phyloP scores from a whole-genome alignment of 768 basidiomycete species.

The Trametes maxima region DNA sequence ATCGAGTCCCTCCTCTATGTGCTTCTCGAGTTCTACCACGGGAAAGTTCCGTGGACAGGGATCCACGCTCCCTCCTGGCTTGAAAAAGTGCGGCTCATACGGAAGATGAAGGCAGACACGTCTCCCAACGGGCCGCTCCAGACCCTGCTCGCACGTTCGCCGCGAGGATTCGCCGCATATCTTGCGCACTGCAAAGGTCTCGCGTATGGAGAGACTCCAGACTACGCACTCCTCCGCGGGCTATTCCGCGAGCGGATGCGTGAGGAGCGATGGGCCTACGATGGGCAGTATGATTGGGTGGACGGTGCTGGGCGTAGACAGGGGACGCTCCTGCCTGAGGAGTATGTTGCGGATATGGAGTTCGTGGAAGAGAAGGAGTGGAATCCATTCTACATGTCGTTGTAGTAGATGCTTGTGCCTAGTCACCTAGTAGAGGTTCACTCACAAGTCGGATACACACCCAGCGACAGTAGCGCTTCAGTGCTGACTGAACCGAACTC shows the following conservation, averaged over 20 bases:
- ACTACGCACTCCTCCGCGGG: slow-evolving; percentile 22
- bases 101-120: slow-evolving; percentile 25
- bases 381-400: neutral
- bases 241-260: slow-evolving; percentile 20
- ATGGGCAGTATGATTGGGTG: slow-evolving; percentile 19
- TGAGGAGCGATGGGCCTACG: too few species aligned
- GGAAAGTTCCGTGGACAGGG: slow-evolving; percentile 27
- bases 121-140: neutral
- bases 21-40: slow-evolving; percentile 29
- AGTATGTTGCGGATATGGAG: slow-evolving; percentile 9
- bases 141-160: slow-evolving; percentile 6
- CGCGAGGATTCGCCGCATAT: slow-evolving; percentile 20
- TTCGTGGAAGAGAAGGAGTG: slow-evolving; percentile 6
- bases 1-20: slow-evolving; percentile 28
- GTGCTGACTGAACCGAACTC: too few species aligned
- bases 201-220: slow-evolving; percentile 27
- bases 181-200: slow-evolving; percentile 23
- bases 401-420: too few species aligned
- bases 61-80: too few species aligned
- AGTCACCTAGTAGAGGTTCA: too few species aligned
- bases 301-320: neutral
- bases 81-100: neutral
- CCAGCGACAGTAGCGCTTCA: too few species aligned
- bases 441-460: too few species aligned
- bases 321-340: slow-evolving; percentile 20